phyloP scores from a whole-genome alignment of 495 filamentous ascomycete species.

The Delitschia confertaspora region DNA sequence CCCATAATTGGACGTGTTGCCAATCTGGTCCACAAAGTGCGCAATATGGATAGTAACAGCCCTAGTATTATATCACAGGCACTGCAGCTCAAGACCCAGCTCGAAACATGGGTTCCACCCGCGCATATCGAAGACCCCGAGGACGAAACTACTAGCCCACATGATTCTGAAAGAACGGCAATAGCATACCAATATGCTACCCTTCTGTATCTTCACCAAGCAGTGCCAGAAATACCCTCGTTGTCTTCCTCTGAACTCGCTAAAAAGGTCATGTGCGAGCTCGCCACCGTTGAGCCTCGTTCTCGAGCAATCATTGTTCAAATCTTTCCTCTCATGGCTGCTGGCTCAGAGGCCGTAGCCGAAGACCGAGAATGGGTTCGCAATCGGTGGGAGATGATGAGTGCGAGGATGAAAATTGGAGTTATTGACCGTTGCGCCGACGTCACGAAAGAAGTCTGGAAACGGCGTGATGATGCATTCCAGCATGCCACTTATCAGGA shows the following conservation, averaged over 20 bases:
- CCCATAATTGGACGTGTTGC: conserved; percentile 64
- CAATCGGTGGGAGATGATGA: conserved; percentile 56
- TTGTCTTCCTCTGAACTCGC: conserved; percentile 50
- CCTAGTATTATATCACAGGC: conserved; percentile 55
- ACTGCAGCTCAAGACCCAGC: conserved; percentile 51
- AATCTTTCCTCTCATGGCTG: conserved; percentile 65
- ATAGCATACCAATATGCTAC: conserved; percentile 72
- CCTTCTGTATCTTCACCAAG: conserved; percentile 66
- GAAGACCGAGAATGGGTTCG: conserved; percentile 64
- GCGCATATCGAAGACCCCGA: conserved; percentile 48
- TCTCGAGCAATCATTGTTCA: conserved; percentile 65
- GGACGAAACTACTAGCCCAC: conserved; percentile 55
- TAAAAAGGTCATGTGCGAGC: conserved; percentile 50
- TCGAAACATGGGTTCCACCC: conserved; percentile 60
- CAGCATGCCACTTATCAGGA: not conserved
- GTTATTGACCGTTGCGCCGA: conserved; percentile 57
- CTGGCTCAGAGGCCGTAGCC: conserved; percentile 56
- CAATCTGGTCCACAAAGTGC: conserved; percentile 56
- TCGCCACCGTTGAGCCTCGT: conserved; percentile 55
- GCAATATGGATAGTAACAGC: conserved; percentile 49
- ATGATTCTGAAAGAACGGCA: conserved; percentile 62
- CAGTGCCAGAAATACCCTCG: conserved; percentile 66
- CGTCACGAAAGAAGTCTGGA: conserved; percentile 50
- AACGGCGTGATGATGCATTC: conserved; percentile 38
- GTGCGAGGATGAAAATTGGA: conserved; percentile 57